A percentile compares a stretch with the other conserved stretches of the same genome.
These are phyloP conservation scores for Entomortierella beljakovae DNA, from an alignment of 192 early-diverging fungal species.

Conservation along the genomic window DNA sequence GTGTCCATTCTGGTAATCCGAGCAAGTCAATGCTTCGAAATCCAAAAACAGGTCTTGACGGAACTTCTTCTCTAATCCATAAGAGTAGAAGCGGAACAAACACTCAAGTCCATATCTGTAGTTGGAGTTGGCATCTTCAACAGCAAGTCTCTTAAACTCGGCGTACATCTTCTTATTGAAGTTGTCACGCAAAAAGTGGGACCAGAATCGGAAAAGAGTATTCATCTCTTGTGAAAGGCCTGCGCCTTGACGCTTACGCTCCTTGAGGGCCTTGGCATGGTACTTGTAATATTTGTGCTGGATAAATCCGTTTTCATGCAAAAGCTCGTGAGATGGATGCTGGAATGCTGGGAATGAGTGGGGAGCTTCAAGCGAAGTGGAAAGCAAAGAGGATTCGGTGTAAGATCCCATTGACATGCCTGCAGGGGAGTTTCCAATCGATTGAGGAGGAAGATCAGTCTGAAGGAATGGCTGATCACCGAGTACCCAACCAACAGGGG, in stretches of 20 bases:
- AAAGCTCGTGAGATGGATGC: constrained; percentile 93
- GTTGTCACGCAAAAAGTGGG: constrained; percentile 96
- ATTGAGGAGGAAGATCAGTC: constrained; percentile 47
- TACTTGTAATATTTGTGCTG: constrained; percentile 98
- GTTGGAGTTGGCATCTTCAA: constrained; percentile 87
- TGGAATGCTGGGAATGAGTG: constrained; percentile 73
- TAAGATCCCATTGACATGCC: constrained; percentile 48
- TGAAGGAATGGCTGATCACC: constrained; percentile 72
- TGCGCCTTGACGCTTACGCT: constrained; percentile 89
- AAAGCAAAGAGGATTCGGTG: constrained; percentile 41
- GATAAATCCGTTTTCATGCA: constrained; percentile 97
- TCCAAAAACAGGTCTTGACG: constrained; percentile 87
- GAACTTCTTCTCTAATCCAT: constrained; percentile 93
- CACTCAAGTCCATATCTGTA: constrained; percentile 98
- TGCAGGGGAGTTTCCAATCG: constrained; percentile 45
- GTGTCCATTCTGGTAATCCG: constrained; percentile 79
- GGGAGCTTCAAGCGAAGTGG: constrained; percentile 64
- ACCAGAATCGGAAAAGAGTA: constrained; percentile 98
- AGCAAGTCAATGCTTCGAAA: constrained; percentile 85
- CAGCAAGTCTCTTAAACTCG: constrained; percentile 91
- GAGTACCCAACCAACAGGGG: constrained; percentile 80
- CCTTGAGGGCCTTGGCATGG: constrained; percentile 91
- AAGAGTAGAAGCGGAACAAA: constrained; percentile 97
- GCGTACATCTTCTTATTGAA: constrained; percentile 95
- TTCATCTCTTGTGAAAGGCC: constrained; percentile 98